These are phyloP conservation scores for Amyloporia xantha DNA, from an alignment of 768 basidiomycete species.

Conservation along the genomic window DNA sequence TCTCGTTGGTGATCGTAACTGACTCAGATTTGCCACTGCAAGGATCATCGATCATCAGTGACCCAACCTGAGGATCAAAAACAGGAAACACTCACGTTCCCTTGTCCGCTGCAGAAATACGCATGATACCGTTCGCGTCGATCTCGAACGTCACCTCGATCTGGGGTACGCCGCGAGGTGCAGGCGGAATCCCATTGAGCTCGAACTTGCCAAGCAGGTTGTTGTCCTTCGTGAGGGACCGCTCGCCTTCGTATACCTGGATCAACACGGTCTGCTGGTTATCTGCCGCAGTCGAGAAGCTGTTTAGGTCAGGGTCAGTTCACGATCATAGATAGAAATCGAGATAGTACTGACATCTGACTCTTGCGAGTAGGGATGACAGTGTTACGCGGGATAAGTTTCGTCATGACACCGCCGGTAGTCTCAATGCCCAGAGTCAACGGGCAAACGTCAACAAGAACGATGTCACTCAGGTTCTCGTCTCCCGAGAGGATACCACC, in stretches of 20 bases:
- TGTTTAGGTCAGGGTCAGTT: too few relatives aligned
- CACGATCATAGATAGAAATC: too few relatives aligned
- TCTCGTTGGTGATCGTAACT: constrained; percentile 94
- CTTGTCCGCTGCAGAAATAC: constrained; percentile 89
- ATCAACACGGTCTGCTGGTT: constrained; percentile 95
- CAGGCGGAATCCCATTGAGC: constrained; percentile 86
- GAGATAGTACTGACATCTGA: constrained; percentile 59
- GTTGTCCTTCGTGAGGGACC: constrained; percentile 96
- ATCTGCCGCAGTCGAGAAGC: constrained; percentile 78
- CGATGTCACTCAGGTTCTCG: constrained; percentile 81
- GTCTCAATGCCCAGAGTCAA: constrained; percentile 99
- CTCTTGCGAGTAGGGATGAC: constrained; percentile 97
- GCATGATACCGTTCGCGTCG: constrained; percentile 64
- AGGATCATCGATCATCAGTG: constrained; percentile 29
- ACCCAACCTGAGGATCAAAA: neutral
- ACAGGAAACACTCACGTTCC: constrained; percentile 46
- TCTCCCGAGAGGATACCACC: constrained; percentile 97
- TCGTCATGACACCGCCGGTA: constrained; percentile 96
- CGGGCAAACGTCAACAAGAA: constrained; percentile 95
- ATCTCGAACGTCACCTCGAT: constrained; percentile 88
- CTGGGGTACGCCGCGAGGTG: constrained; percentile 94
- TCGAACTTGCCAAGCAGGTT: constrained; percentile 97
- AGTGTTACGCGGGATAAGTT: constrained; percentile 95
- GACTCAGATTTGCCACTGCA: constrained; percentile 75
- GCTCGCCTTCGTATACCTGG: constrained; percentile 97